These are phyloP conservation scores for Diaporthe eres DNA, from an alignment of 2,329 filamentous ascomycete genomes.

Conservation along the genomic window DNA sequence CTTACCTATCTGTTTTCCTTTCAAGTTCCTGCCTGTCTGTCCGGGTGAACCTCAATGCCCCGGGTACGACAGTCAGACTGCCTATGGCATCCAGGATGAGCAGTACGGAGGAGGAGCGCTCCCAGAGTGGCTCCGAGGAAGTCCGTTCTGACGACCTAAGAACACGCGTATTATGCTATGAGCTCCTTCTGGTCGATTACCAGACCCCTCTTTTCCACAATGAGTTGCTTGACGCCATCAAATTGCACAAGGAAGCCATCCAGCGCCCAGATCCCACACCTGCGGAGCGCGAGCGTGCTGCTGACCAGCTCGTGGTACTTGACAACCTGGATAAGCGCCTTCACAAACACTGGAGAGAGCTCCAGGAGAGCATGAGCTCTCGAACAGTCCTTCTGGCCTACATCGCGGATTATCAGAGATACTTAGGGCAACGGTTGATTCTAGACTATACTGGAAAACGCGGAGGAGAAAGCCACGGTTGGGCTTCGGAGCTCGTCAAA, in stretches of 20 bases:
- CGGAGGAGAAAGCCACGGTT: not conserved
- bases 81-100: not conserved
- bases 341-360: not conserved
- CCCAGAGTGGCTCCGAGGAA: not conserved
- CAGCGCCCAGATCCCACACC: not conserved
- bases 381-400: not conserved
- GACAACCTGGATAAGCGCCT: constrained; percentile 1
- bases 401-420: not conserved
- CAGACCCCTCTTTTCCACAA: constrained; percentile 2
- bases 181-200: not conserved
- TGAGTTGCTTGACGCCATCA: not conserved
- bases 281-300: not conserved
- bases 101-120: not conserved
- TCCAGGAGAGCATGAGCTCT: not conserved
- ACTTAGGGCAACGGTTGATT: not conserved
- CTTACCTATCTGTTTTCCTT: not conserved
- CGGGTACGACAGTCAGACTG: too few relatives aligned
- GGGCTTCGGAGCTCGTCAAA: not conserved
- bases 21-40: not conserved
- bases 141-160: not conserved
- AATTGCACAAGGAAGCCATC: constrained; percentile 2
- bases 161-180: not conserved
- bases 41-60: not conserved
- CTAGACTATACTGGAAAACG: not conserved
- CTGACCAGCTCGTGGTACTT: constrained; percentile 1